Evolutionary conservation across 2,329 filamentous ascomycete species (phyloP), one percentile per base, ranked within the genome.

Genomic region (Penicillium sp.): DNA sequence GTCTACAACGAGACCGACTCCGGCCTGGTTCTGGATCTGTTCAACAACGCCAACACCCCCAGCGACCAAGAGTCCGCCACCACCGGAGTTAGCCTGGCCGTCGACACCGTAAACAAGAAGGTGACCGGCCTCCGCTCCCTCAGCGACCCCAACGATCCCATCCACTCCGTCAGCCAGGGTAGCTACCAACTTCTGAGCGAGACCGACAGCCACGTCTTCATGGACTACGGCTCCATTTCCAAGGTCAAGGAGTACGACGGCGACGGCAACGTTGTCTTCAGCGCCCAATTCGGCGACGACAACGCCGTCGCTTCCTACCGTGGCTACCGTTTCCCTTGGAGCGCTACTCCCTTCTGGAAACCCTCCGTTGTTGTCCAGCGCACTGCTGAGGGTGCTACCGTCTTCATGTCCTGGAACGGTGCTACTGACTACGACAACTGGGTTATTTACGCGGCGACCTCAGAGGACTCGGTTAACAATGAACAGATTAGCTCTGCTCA

Each of bases 321-420:
- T 11, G 59, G 50, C 10, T 62, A 56, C 41, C 54, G 51, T 24
- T 37, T 38, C 22, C 44, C 49, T 4, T 59, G 59, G 59, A 42
- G 39, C 8, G 59, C 52, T 3, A 51, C 49, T 10, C 59, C 57
- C 3, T 50, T 51, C 38, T 54, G 46, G 50, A 46, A 51, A 8
- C 59, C 59, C 7, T 53, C 54, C 13, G 40, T 47, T 22, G 40
- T 48, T 8, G 43, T 53, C 7, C 32, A 43, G 7, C 39, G 27
- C 6, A 49, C 47, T 9, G 36, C 29, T 4, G 22, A 24, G 4
- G 41, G 22, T 22, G 40, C 27, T n/a, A 46, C 44, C 2, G 49
- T 68, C 5, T 67, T 64, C 48, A 68, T 70, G 61, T 69, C 67
- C 51, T 69, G 68, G 66, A 67, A 67, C 29, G 67, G 67, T 11